A percentile compares a stretch with the other conserved stretches of the same genome.
These are phyloP conservation scores for Zarea fungicola DNA, from an alignment of 2,329 filamentous ascomycete species.

Conservation along the genomic window DNA sequence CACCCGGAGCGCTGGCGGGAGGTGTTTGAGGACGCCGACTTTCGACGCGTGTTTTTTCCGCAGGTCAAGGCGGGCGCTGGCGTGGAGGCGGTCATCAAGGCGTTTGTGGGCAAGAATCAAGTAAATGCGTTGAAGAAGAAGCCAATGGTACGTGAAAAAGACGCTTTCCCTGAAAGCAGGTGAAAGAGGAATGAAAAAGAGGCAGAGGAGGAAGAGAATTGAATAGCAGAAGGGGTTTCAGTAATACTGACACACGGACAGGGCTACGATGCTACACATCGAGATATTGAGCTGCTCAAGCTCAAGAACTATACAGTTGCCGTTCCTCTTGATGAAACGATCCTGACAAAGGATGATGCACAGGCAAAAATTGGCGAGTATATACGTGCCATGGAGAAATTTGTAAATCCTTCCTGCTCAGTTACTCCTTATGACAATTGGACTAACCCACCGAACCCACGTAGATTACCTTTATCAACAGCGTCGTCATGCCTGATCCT, in stretches of 20 bases:
- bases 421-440: no score
- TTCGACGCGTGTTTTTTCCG: slow-evolving; percentile 62
- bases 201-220: no score
- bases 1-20: slow-evolving; percentile 65
- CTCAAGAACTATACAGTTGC: slow-evolving; percentile 74
- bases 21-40: slow-evolving; percentile 54
- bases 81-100: slow-evolving; percentile 54
- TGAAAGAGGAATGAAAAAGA: no score
- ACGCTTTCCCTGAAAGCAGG: no score
- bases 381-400: slow-evolving; percentile 65
- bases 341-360: slow-evolving; percentile 57
- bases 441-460: background rate
- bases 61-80: slow-evolving; percentile 26
- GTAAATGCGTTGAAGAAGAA: slow-evolving; percentile 76
- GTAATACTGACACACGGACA: no score
- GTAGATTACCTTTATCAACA: slow-evolving; percentile 67
- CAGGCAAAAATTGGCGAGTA: slow-evolving; percentile 61
- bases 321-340: slow-evolving; percentile 58
- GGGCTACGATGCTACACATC: slow-evolving; percentile 70
- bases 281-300: slow-evolving; percentile 74
- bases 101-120: slow-evolving; percentile 66
- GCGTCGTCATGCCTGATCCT: slow-evolving; percentile 67
- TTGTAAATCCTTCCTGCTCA: no score
- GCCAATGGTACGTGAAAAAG: slow-evolving; percentile 59
- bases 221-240: no score